phyloP scores from a whole-genome alignment of 75 land plant species.

The Pinus taeda region DNA sequence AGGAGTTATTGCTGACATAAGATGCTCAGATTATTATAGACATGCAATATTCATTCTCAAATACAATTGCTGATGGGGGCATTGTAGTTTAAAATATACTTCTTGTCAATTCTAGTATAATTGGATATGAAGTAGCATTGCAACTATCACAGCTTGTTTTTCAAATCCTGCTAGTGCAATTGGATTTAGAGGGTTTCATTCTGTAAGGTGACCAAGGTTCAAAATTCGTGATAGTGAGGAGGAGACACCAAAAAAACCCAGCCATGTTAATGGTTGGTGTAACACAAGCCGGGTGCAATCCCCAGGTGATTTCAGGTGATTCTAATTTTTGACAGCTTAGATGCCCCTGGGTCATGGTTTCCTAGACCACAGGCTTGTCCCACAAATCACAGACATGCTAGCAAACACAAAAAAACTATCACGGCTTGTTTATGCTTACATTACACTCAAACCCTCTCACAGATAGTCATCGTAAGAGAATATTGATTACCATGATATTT shows the following conservation, averaged over 20 bases:
- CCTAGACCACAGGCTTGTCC: too few species aligned
- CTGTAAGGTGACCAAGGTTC: too few species aligned
- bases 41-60: neutral
- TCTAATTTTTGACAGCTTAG: too few species aligned
- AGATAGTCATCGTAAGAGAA: neutral
- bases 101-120: neutral
- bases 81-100: neutral
- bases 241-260: too few species aligned
- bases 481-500: neutral
- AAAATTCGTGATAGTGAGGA: too few species aligned
- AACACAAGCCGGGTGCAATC: too few species aligned
- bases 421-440: neutral
- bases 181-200: too few species aligned
- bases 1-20: slow-evolving; percentile 2
- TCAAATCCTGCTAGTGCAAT: too few species aligned
- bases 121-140: neutral
- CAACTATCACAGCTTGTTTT: neutral
- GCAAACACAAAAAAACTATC: neutral
- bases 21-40: neutral
- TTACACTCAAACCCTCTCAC: neutral
- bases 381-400: too few species aligned
- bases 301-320: too few species aligned
- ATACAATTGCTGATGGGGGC: neutral
- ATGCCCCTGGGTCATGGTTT: too few species aligned
- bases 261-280: too few species aligned